These are phyloP conservation scores for Apiospora kogelbergensis DNA, from an alignment of 2,329 filamentous ascomycete genomes.

Conservation along the genomic window DNA sequence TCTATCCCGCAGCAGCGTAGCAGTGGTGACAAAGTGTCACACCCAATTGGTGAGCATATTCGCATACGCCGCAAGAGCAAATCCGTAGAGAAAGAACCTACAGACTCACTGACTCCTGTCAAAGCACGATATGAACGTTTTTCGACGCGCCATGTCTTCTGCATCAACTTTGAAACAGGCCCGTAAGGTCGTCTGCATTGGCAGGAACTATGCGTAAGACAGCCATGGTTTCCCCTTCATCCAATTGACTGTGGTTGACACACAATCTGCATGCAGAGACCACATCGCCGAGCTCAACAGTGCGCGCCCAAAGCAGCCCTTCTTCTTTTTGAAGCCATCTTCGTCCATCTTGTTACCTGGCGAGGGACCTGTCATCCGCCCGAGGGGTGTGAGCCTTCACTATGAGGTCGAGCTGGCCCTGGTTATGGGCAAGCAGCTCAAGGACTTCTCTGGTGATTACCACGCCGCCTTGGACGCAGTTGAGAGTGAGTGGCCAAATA, in stretches of 20 bases:
- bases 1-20: conserved; percentile 7
- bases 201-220: conserved; percentile 89
- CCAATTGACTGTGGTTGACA: conserved; percentile 20
- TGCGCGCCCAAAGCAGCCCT: conserved; percentile 85
- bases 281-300: conserved; percentile 93
- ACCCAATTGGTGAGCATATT: conserved; percentile 12
- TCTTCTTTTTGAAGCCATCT: conserved; percentile 97
- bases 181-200: conserved; percentile 86
- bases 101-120: neutral
- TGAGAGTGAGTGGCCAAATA: conserved; percentile 55
- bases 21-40: conserved; percentile 14
- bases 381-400: conserved; percentile 81
- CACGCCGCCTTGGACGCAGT: conserved; percentile 80
- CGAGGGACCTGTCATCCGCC: conserved; percentile 77
- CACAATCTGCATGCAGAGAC: conserved; percentile 56
- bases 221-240: neutral
- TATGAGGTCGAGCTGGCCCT: conserved; percentile 94
- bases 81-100: neutral
- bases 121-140: conserved; percentile 30
- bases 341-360: conserved; percentile 80
- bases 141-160: conserved; percentile 38
- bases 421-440: conserved; percentile 78
- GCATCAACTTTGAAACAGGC: conserved; percentile 48
- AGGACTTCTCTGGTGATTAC: conserved; percentile 74
- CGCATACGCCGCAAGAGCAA: neutral